A percentile compares a stretch with the other conserved stretches of the same genome.
These are phyloP conservation scores for Ceriops zippeliana DNA, from an alignment of 345 rosid species.

Conservation along the genomic window DNA sequence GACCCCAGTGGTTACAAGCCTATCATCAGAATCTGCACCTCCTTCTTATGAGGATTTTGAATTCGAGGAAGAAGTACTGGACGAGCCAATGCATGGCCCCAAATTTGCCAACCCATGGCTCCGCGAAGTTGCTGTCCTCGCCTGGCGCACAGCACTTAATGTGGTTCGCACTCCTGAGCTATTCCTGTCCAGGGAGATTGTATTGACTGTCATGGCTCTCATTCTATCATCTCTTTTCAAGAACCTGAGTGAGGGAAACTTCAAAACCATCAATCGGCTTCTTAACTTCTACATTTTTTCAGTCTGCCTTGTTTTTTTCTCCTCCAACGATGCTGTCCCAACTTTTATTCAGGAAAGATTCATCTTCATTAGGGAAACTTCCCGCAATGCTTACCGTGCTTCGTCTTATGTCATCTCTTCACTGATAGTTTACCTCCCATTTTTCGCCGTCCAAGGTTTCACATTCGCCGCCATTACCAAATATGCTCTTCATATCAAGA, in stretches of 20 bases:
- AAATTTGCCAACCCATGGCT: slow-evolving; percentile 66
- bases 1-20: slow-evolving; percentile 28
- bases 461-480: slow-evolving; percentile 46
- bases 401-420: slow-evolving; percentile 61
- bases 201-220: slow-evolving; percentile 56
- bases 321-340: slow-evolving; percentile 69
- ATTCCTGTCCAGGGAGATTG: slow-evolving; percentile 53
- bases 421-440: slow-evolving; percentile 56
- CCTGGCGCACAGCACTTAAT: slow-evolving; percentile 46
- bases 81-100: slow-evolving; percentile 42
- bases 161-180: slow-evolving; percentile 61
- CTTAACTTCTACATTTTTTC: slow-evolving; percentile 66
- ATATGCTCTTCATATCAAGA: slow-evolving; percentile 27
- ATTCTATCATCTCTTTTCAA: slow-evolving; percentile 56
- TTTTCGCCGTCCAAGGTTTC: slow-evolving; percentile 47
- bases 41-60: slow-evolving; percentile 38
- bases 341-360: slow-evolving; percentile 66
- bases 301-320: slow-evolving; percentile 57
- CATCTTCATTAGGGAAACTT: slow-evolving; percentile 65
- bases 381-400: slow-evolving; percentile 66
- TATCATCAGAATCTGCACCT: slow-evolving; percentile 17
- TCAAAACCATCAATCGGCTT: slow-evolving; percentile 41
- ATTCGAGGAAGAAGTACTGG: slow-evolving; percentile 35
- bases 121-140: slow-evolving; percentile 52
- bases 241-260: slow-evolving; percentile 21